phyloP scores from a whole-genome alignment of 306 rosid genomes.

The Ziziphus jujuba region DNA sequence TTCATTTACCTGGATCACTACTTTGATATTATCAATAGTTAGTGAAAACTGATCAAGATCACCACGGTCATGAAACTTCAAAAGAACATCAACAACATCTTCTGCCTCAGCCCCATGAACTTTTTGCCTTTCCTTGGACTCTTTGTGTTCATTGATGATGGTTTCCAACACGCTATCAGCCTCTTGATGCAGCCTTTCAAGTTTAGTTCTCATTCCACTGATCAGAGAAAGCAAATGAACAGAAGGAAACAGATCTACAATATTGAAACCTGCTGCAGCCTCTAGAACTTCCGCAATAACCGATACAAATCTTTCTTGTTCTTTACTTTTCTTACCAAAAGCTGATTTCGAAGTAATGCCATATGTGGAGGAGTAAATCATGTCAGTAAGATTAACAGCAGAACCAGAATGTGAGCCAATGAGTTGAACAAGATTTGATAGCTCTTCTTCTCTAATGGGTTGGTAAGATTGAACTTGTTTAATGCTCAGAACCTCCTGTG shows the following conservation, averaged over 20 bases:
- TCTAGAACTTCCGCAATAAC: neutral
- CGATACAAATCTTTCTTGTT: conserved; percentile 25
- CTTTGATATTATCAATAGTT: conserved; percentile 15
- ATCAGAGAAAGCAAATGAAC: conserved; percentile 23
- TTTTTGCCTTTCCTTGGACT: neutral
- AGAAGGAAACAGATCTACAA: conserved; percentile 44
- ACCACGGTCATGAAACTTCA: neutral
- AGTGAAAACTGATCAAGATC: neutral
- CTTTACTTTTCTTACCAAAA: conserved; percentile 31
- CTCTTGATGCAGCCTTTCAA: conserved; percentile 24
- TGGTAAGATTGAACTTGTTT: conserved; percentile 19
- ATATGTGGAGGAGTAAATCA: conserved; percentile 11
- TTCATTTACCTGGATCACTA: no score
- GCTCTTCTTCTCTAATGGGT: conserved; percentile 34
- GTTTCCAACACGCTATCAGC: conserved; percentile 14
- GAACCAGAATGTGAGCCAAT: conserved; percentile 20
- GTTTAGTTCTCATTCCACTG: conserved; percentile 24
- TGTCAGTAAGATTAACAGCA: conserved; percentile 25
- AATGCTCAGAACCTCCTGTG: conserved; percentile 21
- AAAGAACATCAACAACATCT: conserved; percentile 22
- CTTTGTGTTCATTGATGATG: conserved; percentile 13
- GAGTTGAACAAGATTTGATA: conserved; percentile 1
- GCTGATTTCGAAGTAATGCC: conserved; percentile 31
- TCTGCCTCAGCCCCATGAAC: neutral
- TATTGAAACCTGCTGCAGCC: conserved; percentile 22